These are phyloP conservation scores for Penicillium paradoxum DNA, from an alignment of 495 filamentous ascomycete species.

Conservation along the genomic window DNA sequence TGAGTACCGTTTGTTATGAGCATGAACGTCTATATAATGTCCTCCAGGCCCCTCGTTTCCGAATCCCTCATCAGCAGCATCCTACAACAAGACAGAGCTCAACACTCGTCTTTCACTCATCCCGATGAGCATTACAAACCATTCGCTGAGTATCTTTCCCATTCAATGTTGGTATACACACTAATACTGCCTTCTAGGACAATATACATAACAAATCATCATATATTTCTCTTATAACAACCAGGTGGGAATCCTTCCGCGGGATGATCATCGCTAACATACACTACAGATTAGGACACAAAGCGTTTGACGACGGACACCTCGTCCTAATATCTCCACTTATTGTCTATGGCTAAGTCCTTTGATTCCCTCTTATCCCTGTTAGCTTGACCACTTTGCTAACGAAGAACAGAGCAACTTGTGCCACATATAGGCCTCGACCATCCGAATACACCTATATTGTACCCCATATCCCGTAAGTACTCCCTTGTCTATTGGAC, in stretches of 20 bases:
- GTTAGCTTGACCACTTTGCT: background rate
- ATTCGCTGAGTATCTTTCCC: background rate
- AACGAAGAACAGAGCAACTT: background rate
- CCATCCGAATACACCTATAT: too few relatives aligned
- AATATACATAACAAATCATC: background rate
- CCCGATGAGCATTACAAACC: background rate
- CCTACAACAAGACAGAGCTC: background rate
- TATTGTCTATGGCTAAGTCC: background rate
- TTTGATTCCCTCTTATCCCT: background rate
- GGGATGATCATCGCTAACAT: background rate
- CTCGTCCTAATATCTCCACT: background rate
- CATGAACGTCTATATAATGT: constrained; percentile 8
- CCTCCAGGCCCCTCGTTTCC: background rate
- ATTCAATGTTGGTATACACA: background rate
- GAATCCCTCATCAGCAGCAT: background rate
- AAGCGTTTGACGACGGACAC: background rate
- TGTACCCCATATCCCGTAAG: too few relatives aligned
- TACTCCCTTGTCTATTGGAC: too few relatives aligned
- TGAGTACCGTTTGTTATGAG: background rate
- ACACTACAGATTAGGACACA: background rate
- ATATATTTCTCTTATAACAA: too few relatives aligned
- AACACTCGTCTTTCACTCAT: background rate
- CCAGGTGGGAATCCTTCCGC: background rate
- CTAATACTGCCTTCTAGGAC: background rate
- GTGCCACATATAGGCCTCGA: background rate